Conservation (phyloP, 139 green algal species). For the Marvania coccoides region DNA sequence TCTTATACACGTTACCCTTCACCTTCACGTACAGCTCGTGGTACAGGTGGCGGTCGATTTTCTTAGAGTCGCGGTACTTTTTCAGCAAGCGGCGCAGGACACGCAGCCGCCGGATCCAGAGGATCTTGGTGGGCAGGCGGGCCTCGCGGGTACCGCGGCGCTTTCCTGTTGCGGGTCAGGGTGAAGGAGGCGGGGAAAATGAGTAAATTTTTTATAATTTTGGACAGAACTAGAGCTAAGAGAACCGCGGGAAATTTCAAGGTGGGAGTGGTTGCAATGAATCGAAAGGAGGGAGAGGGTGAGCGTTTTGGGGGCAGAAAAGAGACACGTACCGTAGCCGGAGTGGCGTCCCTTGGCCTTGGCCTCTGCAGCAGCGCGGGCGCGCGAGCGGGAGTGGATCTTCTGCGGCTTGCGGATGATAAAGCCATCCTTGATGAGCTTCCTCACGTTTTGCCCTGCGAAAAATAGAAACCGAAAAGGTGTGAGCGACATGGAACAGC, state of each 20-base stretch:
- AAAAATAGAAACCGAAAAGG: neutral
- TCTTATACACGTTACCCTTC: constrained; percentile 99
- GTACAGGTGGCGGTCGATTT: constrained; percentile 99
- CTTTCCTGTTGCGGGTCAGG: too few relatives aligned
- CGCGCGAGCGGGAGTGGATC: constrained; percentile 91
- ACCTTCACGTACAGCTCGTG: constrained; percentile 81
- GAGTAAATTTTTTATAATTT: too few relatives aligned
- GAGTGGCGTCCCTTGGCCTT: constrained; percentile 97
- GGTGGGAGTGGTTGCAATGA: neutral
- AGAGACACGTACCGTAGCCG: constrained; percentile 73
- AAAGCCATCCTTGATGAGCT: constrained; percentile 99
- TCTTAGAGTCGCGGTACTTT: constrained; percentile 99
- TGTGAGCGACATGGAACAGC: too few relatives aligned
- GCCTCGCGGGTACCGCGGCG: constrained; percentile 94
- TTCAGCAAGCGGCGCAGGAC: constrained; percentile 80
- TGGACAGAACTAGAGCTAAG: too few relatives aligned
- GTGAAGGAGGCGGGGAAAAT: neutral
- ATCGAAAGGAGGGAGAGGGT: neutral
- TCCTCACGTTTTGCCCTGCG: constrained; percentile 97
- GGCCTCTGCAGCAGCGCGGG: constrained; percentile 72
- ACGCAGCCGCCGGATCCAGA: constrained; percentile 13
- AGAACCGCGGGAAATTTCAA: too few relatives aligned
- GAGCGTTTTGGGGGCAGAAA: neutral
- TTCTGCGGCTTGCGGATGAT: constrained; percentile 95
- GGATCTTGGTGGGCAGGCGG: constrained; percentile 9